Conservation (phyloP, 1,139 yeast species). For the Schizosaccharomyces versatilis region DNA sequence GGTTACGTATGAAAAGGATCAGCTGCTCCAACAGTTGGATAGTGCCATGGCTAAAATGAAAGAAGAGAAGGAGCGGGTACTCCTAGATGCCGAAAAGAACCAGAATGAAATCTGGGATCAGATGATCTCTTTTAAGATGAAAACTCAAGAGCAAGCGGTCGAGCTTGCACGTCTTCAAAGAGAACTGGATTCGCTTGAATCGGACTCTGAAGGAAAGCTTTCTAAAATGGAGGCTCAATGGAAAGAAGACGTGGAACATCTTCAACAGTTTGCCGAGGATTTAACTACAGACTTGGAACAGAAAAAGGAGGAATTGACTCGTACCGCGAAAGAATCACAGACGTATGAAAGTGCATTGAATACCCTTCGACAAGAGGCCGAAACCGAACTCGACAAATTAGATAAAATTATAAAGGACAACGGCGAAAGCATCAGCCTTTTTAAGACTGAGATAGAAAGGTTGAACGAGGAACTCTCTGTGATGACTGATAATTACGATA, state of each 20-base stretch:
- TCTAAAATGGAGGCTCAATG: not conserved
- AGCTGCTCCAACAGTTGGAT: constrained; percentile 9
- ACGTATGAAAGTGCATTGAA: not conserved
- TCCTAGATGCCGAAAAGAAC: constrained; percentile 5
- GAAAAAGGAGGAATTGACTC: not conserved
- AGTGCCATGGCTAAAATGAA: constrained; percentile 5
- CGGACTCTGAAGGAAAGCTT: not conserved
- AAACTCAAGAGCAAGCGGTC: constrained; percentile 2
- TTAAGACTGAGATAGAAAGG: not conserved
- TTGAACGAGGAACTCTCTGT: not conserved
- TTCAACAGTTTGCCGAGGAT: constrained; percentile 6
- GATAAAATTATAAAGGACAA: not conserved
- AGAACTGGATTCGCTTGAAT: constrained; percentile 2
- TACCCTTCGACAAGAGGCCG: not conserved
- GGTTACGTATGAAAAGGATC: constrained; percentile 8
- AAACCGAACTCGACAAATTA: not conserved
- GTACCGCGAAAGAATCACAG: not conserved
- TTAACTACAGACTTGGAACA: constrained; percentile 4
- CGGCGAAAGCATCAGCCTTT: not conserved
- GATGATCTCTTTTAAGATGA: not conserved
- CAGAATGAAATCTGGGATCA: constrained; percentile 2
- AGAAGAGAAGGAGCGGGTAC: constrained; percentile 1
- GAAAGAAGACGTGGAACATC: constrained; percentile 5
- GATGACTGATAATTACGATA: not conserved
- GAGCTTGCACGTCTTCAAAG: constrained; percentile 2